Base-by-base conservation (phyloP, 2,329 filamentous ascomycete species). In the Malbranchea zuffiana region DNA sequence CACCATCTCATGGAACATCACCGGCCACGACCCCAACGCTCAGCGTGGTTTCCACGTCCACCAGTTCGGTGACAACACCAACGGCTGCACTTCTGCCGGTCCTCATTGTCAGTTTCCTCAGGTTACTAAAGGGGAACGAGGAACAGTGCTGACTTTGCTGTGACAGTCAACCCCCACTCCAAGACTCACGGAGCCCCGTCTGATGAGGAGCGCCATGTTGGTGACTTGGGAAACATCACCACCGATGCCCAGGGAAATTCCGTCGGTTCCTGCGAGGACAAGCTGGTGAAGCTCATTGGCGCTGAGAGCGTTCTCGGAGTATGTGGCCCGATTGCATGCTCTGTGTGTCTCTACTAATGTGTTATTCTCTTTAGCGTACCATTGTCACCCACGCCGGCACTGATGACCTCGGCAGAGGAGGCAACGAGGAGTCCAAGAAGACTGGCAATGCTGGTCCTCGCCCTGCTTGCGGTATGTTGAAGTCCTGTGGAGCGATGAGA, bases 61-160 rank as follows among this genome's bases (percentile, higher is more conserved):
- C 74, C 84, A 90, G 65, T 98, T 94, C 59, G 90, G 90, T 63
- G 90, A 96, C 76, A 96, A 96, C 77, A 96, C 90, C 74, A 98
- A 98, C 70, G 90, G 90, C 65, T 98, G 90, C 82, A 96, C 88
- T 50, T 93, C 83, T 50, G 90, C 90, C 50, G 90, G 90, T 37
- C 88, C 90, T 66, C 90, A 98, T 74, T 98, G 86, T 93, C 71
- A 62, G 83, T 68, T 24, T 15, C 7, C 19, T 20, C 12, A n/a
- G n/a, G n/a, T n/a, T n/a, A n/a, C n/a, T n/a, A n/a, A n/a, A n/a
- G n/a, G n/a, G n/a, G n/a, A n/a, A n/a, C n/a, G n/a, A n/a, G n/a
- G n/a, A n/a, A n/a, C n/a, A n/a, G n/a, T n/a, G 1, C 18, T 30
- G 35, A n/a, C 25, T 15, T 27, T 29, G 2, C 19, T n/a, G n/a